These are phyloP conservation scores for Myriosclerotinia curreyana DNA, from an alignment of 2,329 filamentous ascomycete species.

Conservation along the genomic window DNA sequence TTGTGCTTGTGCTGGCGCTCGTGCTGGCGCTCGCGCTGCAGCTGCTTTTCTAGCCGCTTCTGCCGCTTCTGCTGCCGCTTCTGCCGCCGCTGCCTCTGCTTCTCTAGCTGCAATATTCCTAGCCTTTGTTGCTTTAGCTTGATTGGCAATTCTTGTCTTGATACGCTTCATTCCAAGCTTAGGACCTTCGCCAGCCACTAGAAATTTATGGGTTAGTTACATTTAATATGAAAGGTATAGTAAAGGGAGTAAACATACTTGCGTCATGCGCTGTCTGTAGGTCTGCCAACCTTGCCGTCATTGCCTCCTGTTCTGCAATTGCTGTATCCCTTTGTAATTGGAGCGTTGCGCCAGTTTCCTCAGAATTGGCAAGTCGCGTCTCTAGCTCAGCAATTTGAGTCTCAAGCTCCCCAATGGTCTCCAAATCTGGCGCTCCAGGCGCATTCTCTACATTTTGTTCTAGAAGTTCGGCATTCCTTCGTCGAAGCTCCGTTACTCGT, in stretches of 20 bases:
- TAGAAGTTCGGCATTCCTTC: neutral
- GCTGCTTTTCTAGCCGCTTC: neutral
- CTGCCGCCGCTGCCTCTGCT: neutral
- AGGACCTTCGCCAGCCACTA: conserved; percentile 14
- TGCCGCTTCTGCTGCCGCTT: neutral
- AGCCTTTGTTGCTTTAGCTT: neutral
- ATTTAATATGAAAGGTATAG: neutral
- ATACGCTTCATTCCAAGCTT: conserved; percentile 16
- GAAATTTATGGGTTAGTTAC: neutral
- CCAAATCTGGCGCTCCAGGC: neutral
- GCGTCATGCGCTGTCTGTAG: conserved; percentile 2
- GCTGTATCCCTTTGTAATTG: conserved; percentile 11
- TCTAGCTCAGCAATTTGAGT: neutral
- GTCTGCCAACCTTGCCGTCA: neutral
- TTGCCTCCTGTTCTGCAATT: neutral
- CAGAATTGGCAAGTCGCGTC: neutral
- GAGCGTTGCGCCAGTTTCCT: conserved; percentile 3
- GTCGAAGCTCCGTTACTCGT: neutral
- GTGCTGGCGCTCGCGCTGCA: neutral
- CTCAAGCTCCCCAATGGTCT: neutral
- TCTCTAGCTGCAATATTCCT: conserved; percentile 4
- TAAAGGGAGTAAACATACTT: neutral
- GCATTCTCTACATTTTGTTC: rapidly evolving
- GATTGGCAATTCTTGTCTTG: conserved; percentile 14
- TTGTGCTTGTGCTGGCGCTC: too few relatives aligned